Percentiles rank a stretch among this genome's conserved stretches.
Conservation (phyloP, 2,329 filamentous ascomycete genomes). For the Helotiales sp. region DNA sequence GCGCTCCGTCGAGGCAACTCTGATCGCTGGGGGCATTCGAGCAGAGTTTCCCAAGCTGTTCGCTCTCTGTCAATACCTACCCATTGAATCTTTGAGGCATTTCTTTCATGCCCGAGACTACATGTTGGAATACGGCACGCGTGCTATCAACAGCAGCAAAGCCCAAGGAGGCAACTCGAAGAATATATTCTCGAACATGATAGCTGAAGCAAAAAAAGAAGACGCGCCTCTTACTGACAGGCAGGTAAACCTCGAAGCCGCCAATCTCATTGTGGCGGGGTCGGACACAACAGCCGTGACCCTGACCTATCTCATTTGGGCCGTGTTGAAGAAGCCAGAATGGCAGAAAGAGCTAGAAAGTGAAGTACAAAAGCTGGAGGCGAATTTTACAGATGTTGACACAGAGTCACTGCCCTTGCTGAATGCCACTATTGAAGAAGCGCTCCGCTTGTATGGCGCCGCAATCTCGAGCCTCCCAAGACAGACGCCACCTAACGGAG, state of each 20-base stretch:
- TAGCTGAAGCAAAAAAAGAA: constrained; percentile 4
- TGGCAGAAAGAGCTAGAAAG: not conserved
- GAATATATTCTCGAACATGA: constrained; percentile 2
- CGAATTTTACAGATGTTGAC: constrained; percentile 9
- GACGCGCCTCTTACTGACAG: not conserved
- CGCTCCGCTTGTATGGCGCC: constrained; percentile 37
- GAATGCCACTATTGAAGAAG: constrained; percentile 37
- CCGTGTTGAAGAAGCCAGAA: constrained; percentile 7
- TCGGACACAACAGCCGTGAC: constrained; percentile 43
- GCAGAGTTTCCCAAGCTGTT: constrained; percentile 34
- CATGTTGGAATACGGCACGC: not conserved
- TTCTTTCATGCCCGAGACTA: not conserved
- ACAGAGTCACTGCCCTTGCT: constrained; percentile 31
- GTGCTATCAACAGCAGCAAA: not conserved
- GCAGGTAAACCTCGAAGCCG: constrained; percentile 7
- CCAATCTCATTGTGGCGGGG: constrained; percentile 36
- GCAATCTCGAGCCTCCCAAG: constrained; percentile 36
- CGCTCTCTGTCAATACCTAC: constrained; percentile 19
- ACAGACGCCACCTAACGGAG: constrained; percentile 30
- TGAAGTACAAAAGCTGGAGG: not conserved
- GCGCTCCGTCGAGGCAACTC: constrained; percentile 38
- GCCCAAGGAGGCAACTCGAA: not conserved
- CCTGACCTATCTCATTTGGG: constrained; percentile 31
- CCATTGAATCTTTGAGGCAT: constrained; percentile 22
- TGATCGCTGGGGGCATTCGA: constrained; percentile 27